Evolutionary conservation across 495 filamentous ascomycete genomes (phyloP).

Genomic region (Astrothelium macrocarpum): DNA sequence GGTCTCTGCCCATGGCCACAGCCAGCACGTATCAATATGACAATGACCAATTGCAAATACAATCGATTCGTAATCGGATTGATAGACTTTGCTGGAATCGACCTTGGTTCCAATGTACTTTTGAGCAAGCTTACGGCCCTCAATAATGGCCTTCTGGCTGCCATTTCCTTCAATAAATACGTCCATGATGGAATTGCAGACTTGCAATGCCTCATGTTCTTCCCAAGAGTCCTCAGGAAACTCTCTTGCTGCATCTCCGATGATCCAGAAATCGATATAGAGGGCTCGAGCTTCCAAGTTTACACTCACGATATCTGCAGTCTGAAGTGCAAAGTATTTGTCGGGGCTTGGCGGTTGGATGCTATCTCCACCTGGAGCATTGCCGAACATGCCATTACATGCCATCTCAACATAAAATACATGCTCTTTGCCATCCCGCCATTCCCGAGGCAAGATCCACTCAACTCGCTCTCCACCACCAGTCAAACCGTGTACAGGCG

Average conservation of each 20-base stretch:
- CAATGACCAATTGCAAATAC: constrained; percentile 91
- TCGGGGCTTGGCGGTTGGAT: constrained; percentile 85
- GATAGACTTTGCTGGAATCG: constrained; percentile 76
- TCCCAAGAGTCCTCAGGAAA: constrained; percentile 43
- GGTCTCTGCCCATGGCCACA: constrained; percentile 98
- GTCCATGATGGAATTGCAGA: constrained; percentile 81
- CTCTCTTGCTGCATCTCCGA: constrained; percentile 45
- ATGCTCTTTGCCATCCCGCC: constrained; percentile 75
- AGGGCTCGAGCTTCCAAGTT: constrained; percentile 76
- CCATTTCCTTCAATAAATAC: constrained; percentile 70
- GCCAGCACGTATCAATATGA: constrained; percentile 95
- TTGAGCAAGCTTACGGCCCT: constrained; percentile 70
- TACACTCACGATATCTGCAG: constrained; percentile 80
- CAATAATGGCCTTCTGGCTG: constrained; percentile 62
- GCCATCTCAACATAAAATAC: constrained; percentile 95
- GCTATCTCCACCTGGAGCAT: constrained; percentile 69
- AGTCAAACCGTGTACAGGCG: constrained; percentile 82
- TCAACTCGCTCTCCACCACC: constrained; percentile 83
- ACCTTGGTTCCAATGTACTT: constrained; percentile 73
- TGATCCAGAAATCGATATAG: constrained; percentile 90
- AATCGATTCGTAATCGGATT: constrained; percentile 57
- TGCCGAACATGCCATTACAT: constrained; percentile 97
- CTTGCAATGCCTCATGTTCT: constrained; percentile 71
- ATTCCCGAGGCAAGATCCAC: constrained; percentile 78
- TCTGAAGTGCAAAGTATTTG: constrained; percentile 62